Base-by-base conservation (phyloP, 106 monocot genomes). In the Posidonia australis region DNA sequence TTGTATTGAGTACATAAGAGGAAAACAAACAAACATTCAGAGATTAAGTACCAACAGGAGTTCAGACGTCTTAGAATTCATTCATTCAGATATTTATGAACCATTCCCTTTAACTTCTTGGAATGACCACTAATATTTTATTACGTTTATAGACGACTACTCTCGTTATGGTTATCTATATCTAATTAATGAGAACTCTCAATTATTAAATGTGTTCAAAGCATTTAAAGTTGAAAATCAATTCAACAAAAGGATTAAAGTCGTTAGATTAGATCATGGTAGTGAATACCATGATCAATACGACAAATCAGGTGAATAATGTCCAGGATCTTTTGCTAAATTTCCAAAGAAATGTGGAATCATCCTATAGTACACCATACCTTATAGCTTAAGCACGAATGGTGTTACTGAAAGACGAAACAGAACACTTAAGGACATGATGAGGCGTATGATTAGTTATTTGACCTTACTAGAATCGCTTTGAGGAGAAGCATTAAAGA, bases 401-500 rank as follows among this genome's bases (percentile, higher is more conserved):
- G 52, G 32, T 52, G 30, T 66, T 30, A 30, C 21, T 36, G 30
- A 66, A 53, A 36, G 66, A 51, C 0, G 52, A 52, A 66, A 66
- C 28, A 12, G 19, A 52, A 66, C 52, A n/a, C 41, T 49, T 11
- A 66, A 51, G 18, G 66, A 52, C 6, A 52, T 66, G 53, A 51
- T 66, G 12, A 51, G 66, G 29, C 20, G 52, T 52, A 66, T 52
- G 66, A 18, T 66, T 21, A 66, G 1, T 51, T 26, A 66, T 13
- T 66, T 31, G 6, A 51, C 31, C 20, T 52, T 66, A 9, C 32
- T 31, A 1, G 24, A 23, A 52, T 47, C 14, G 0, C 52, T 66
- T 16, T 36, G 32, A 29, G n/a, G 47, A 46, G 64, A 64, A 18
- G 27, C 48, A n/a, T 47, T 48, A 46, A 64, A 47, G 27, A 64